These are phyloP conservation scores for Climacium dendroides DNA, from an alignment of 225 moss, liverwort and hornwort genomes.

Conservation along the genomic window DNA sequence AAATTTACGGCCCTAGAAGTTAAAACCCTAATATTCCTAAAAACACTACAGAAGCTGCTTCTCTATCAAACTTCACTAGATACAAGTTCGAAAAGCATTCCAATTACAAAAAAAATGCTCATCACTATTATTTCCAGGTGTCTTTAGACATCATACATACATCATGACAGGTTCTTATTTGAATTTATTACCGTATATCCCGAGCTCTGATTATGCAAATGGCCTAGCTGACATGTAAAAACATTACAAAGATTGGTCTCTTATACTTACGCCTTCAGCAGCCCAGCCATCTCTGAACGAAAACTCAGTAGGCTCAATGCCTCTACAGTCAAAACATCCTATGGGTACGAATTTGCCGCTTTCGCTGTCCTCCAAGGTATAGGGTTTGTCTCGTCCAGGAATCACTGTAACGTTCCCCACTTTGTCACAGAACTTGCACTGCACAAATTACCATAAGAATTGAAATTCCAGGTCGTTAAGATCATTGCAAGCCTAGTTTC, in stretches of 20 bases:
- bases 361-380: slow-evolving; percentile 78
- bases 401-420: slow-evolving; percentile 65
- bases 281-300: slow-evolving; percentile 92
- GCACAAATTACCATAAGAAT: neutral
- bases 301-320: slow-evolving; percentile 72
- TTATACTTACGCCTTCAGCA: slow-evolving; percentile 72
- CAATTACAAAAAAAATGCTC: too few species aligned
- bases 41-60: neutral
- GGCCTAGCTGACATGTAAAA: neutral
- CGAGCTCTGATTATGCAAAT: neutral
- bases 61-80: neutral
- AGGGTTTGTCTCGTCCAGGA: slow-evolving; percentile 73
- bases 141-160: neutral
- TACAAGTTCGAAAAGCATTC: neutral
- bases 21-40: too few species aligned
- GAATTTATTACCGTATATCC: neutral
- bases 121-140: neutral
- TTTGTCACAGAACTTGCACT: slow-evolving; percentile 93
- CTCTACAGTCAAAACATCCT: slow-evolving; percentile 89
- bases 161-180: neutral
- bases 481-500: neutral
- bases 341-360: slow-evolving; percentile 47
- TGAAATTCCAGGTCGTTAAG: neutral
- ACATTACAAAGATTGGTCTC: neutral
- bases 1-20: neutral